phyloP scores from a whole-genome alignment of 2,329 filamentous ascomycete species.

The Rugonectria rugulosa region DNA sequence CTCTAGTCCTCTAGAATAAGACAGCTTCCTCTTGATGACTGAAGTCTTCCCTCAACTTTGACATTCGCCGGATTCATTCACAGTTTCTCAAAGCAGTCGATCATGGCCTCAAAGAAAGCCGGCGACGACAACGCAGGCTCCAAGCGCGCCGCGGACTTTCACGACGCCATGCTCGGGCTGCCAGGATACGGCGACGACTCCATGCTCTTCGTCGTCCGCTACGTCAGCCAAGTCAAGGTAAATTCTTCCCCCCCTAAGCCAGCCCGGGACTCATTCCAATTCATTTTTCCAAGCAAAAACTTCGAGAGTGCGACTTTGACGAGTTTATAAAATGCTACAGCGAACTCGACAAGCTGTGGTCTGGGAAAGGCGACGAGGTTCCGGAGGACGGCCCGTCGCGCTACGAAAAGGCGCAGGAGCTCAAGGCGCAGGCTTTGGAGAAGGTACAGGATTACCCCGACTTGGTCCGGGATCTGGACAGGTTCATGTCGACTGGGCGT shows the following conservation, averaged over 20 bases:
- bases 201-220: constrained; percentile 41
- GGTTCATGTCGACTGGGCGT: constrained; percentile 29
- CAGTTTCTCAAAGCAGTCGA: background rate
- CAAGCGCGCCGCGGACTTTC: constrained; percentile 38
- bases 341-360: constrained; percentile 29
- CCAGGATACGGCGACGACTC: constrained; percentile 42
- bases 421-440: constrained; percentile 31
- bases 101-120: constrained; percentile 10
- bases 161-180: constrained; percentile 36
- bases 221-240: constrained; percentile 36
- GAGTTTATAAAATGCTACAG: constrained; percentile 30
- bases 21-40: background rate
- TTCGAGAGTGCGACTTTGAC: constrained; percentile 37
- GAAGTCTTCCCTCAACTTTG: background rate
- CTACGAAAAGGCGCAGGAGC: constrained; percentile 26
- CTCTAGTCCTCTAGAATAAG: background rate
- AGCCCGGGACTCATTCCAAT: background rate
- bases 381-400: constrained; percentile 1
- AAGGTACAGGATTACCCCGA: constrained; percentile 39
- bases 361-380: background rate
- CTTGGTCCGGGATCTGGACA: constrained; percentile 40
- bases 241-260: background rate
- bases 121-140: constrained; percentile 22
- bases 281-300: constrained; percentile 24
- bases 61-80: background rate